Evolutionary conservation across 1,139 yeast genomes (phyloP).

Genomic region (Scheffersomyces segobiensis): DNA sequence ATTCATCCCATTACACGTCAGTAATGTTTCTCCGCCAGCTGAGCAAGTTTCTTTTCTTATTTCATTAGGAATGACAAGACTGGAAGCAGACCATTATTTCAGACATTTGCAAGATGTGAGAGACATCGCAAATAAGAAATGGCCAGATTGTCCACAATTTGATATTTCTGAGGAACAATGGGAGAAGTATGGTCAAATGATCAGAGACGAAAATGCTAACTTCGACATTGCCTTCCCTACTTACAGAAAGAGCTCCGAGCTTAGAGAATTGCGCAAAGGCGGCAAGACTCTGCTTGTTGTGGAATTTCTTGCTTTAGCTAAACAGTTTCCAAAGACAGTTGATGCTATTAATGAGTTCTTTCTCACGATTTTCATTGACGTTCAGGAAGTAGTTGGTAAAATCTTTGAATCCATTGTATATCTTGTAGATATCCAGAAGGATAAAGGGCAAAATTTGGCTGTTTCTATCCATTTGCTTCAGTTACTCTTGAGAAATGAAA

Average conservation of each 20-base stretch:
- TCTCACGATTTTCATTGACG: slow-evolving; percentile 6
- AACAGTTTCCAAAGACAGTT: slow-evolving; percentile 51
- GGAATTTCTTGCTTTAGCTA: slow-evolving; percentile 50
- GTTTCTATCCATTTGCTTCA: slow-evolving; percentile 9
- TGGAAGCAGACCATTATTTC: slow-evolving; percentile 41
- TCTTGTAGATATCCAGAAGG: slow-evolving; percentile 8
- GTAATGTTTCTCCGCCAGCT: slow-evolving; percentile 53
- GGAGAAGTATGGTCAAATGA: slow-evolving; percentile 13
- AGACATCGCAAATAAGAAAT: slow-evolving; percentile 17
- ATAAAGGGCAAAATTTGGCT: slow-evolving; percentile 9
- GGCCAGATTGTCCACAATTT: slow-evolving; percentile 27
- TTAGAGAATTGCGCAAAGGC: slow-evolving; percentile 32
- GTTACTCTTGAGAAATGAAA: slow-evolving; percentile 8
- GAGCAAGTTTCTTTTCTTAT: slow-evolving; percentile 49
- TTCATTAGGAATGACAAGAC: slow-evolving; percentile 43
- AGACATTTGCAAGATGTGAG: slow-evolving; percentile 24
- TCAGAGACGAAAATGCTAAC: slow-evolving; percentile 13
- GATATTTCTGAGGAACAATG: slow-evolving; percentile 25
- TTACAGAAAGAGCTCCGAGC: slow-evolving; percentile 11
- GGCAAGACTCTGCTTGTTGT: slow-evolving; percentile 31
- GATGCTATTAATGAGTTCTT: slow-evolving; percentile 52
- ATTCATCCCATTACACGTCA: slow-evolving; percentile 47
- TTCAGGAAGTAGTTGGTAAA: slow-evolving; percentile 8
- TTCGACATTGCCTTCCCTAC: slow-evolving; percentile 15
- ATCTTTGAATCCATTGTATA: slow-evolving; percentile 15